These are phyloP conservation scores for Amoebophrya sp. DNA, from an alignment of 169 alveolate species.

Conservation along the genomic window DNA sequence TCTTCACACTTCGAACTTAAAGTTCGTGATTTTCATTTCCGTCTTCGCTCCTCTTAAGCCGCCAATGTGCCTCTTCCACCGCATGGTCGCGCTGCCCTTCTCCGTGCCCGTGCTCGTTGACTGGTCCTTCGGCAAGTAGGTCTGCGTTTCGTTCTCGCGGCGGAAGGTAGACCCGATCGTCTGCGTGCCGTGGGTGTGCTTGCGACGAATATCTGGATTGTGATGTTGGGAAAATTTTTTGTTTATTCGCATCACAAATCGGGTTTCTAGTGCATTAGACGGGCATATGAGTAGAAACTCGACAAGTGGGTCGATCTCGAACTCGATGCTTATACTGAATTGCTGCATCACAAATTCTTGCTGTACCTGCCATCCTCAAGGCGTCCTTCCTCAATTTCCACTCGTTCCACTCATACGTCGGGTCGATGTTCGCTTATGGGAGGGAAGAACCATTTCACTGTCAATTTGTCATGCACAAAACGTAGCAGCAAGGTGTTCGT, in stretches of 20 bases:
- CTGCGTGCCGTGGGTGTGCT: neutral
- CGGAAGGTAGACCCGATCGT: neutral
- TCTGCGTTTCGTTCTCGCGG: constrained; percentile 2
- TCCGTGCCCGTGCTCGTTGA: neutral
- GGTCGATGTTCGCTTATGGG: neutral
- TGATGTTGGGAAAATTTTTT: neutral
- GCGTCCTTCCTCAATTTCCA: constrained; percentile 10
- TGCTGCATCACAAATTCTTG: neutral
- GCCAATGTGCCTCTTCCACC: neutral
- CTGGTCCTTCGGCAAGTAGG: neutral
- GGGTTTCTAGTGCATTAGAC: too few species aligned
- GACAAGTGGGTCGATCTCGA: too few species aligned
- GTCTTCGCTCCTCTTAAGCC: neutral
- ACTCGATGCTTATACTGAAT: too few species aligned
- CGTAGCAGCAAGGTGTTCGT: too few species aligned
- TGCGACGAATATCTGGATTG: neutral
- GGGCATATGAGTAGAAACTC: too few species aligned
- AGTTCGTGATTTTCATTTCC: neutral
- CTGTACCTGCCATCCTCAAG: neutral
- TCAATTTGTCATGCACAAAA: too few species aligned
- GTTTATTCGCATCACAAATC: too few species aligned
- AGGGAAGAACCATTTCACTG: too few species aligned
- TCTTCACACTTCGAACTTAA: neutral
- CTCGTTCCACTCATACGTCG: neutral
- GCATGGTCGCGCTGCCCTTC: neutral